A percentile compares a stretch with the other conserved stretches of the same genome.
Conservation (phyloP, 2,329 filamentous ascomycete genomes). For the Dactylellina leptospora region DNA sequence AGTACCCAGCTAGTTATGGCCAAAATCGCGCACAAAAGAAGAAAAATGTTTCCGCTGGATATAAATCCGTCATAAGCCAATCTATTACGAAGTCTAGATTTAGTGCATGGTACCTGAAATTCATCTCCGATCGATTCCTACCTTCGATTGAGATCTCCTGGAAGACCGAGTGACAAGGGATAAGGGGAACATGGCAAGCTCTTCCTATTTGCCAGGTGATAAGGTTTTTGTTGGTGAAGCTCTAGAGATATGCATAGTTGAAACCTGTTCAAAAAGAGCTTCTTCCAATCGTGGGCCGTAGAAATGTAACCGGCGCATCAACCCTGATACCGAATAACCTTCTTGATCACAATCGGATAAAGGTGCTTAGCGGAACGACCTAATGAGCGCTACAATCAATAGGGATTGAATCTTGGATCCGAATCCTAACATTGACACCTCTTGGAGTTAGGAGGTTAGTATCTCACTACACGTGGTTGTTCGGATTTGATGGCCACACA, state of each 20-base stretch:
- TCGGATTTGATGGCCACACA: too few species aligned
- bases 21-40: too few species aligned
- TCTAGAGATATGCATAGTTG: background rate
- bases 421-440: too few species aligned
- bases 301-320: too few species aligned
- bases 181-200: background rate
- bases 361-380: too few species aligned
- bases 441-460: too few species aligned
- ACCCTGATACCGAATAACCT: too few species aligned
- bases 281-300: background rate
- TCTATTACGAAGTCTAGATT: background rate
- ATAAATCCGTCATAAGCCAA: background rate
- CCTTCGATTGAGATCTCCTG: background rate
- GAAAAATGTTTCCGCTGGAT: background rate
- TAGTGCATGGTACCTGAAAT: background rate
- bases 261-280: background rate
- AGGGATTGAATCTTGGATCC: too few species aligned
- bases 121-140: background rate
- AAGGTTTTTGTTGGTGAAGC: background rate
- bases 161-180: background rate
- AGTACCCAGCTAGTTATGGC: too few species aligned
- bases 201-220: background rate
- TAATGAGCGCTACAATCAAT: too few species aligned
- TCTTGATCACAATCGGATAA: too few species aligned
- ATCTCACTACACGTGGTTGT: too few species aligned